Evolutionary conservation across 352 stramenopile species (phyloP), one percentile per base, ranked within the genome.

Genomic region (Globisporangium echinulatum): DNA sequence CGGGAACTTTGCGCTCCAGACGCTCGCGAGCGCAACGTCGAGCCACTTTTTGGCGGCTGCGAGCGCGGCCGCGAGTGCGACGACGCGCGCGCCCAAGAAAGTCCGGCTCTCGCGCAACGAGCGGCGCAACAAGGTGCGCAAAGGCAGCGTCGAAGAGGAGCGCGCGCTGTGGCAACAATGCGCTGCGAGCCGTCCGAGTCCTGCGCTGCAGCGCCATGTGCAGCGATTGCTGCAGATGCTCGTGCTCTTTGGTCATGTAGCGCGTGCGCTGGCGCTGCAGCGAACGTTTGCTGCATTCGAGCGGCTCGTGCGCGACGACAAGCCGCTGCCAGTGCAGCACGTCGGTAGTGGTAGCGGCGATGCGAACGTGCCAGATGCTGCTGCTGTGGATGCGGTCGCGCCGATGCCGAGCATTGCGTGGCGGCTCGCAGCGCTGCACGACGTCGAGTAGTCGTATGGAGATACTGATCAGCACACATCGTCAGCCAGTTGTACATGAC

Each of bases 121-220:
- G 51, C 68, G 83, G 33, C 69, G 78, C 3, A 81, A 80, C 40
- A 75, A 81, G 49, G 82, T 92, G 63, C 85, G 88, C 39, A 69
- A 87, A 49, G 83, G 83, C 10, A 88, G 77, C 17, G 72, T 68
- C 4, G 80, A 92, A 49, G 83, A 92, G 51, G 80, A 90, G 55
- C 62, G 70, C 11, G 84, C 88, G 42, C 76, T 90, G 42, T 58
- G 52, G 7, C 66, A 82, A 64, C 72, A 88, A 59, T 60, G 85
- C 37, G 59, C 56, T 1, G 69, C 69, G 46, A 58, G 75, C 49
- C 65, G 64, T 38, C 80, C 78, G 19, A 85, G 67, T 36, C 59
- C 63, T 14, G 62, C 63, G 3, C 58, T 88, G 47, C 64, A 58
- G 19, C 60, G 46, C 25, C 75, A 88, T 9, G 67, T 75, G 36